phyloP scores from a whole-genome alignment of 2,329 filamentous ascomycete species.

The Leptodontidium sp. region DNA sequence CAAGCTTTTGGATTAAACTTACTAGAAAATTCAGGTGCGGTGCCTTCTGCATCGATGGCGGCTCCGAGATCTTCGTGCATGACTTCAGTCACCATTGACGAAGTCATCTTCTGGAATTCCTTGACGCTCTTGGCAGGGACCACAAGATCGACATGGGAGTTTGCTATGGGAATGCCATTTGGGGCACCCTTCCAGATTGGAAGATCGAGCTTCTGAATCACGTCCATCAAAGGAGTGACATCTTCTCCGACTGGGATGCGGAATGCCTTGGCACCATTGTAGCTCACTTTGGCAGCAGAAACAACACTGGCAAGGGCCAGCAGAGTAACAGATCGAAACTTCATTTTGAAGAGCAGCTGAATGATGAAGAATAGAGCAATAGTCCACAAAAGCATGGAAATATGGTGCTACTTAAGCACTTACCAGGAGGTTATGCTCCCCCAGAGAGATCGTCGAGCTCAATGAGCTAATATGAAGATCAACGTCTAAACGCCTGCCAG shows the following conservation, averaged over 20 bases:
- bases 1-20: constrained; percentile 21
- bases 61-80: constrained; percentile 55
- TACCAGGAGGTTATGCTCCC: background rate
- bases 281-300: constrained; percentile 44
- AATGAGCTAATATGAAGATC: background rate
- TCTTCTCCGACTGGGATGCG: constrained; percentile 49
- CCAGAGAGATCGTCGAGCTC: background rate
- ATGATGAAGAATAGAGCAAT: background rate
- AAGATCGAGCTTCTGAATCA: constrained; percentile 48
- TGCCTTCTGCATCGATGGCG: constrained; percentile 52
- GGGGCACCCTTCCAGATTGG: constrained; percentile 49
- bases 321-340: background rate
- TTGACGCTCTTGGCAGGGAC: constrained; percentile 50
- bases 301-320: background rate
- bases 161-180: constrained; percentile 34
- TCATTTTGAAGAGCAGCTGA: constrained; percentile 5
- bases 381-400: background rate
- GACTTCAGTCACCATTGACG: constrained; percentile 44
- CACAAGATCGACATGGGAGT: constrained; percentile 52
- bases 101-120: constrained; percentile 49
- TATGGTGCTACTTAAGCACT: background rate
- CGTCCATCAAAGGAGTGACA: constrained; percentile 45
- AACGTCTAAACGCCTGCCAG: constrained; percentile 3
- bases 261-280: constrained; percentile 53
- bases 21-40: constrained; percentile 21